Base-by-base conservation (phyloP, 1,284 basidiomycete species). In the Leccinum fallax region DNA sequence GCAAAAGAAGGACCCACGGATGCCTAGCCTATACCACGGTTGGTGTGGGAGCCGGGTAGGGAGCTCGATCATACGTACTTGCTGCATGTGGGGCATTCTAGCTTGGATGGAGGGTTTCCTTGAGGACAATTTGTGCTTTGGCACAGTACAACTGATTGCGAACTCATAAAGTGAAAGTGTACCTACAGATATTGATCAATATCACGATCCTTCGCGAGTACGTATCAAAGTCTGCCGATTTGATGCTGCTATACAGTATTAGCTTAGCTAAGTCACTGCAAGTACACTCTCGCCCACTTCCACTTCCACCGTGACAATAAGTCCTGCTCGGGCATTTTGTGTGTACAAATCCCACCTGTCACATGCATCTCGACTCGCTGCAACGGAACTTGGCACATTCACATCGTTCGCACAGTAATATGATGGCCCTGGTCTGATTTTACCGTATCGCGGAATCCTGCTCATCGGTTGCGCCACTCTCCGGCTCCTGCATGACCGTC, bases 61-160 rank as follows among this genome's bases (percentile, higher is more conserved):
- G 59, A 58, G 60, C 26, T 52, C 52, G 53, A 28, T 34, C 83
- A 67, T 65, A 92, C 83, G 67, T 66, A 92, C 92, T 93, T 93
- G 77, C 82, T 85, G 77, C 92, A 94, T 4, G 90, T 90, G 2
- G 92, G 92, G 69, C 92, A 94, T 75, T 93, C 91, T 24, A 94
- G 79, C 19, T 81, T 80, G 28, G 92, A 93, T 13, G 86, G 83
- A 1, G 92, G 92, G 63, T 91, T 86, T 30, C 88, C 88, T 64
- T 92, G 92, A 21, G 84, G 81, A 72, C 91, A 94, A 30, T 76
- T 76, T 4, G 82, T 73, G 74, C 87, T 92, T 74, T 93, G 90
- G 74, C 90, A 93, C 58, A 74, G 69, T n/a, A 83, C 69, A 32
- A 71, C 73, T 26, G 74, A 63, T 32, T 70, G 61, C 36, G 78